Evolutionary conservation across 192 early-diverging fungal genomes (phyloP).

Genomic region (Martensiomyces pterosporus): DNA sequence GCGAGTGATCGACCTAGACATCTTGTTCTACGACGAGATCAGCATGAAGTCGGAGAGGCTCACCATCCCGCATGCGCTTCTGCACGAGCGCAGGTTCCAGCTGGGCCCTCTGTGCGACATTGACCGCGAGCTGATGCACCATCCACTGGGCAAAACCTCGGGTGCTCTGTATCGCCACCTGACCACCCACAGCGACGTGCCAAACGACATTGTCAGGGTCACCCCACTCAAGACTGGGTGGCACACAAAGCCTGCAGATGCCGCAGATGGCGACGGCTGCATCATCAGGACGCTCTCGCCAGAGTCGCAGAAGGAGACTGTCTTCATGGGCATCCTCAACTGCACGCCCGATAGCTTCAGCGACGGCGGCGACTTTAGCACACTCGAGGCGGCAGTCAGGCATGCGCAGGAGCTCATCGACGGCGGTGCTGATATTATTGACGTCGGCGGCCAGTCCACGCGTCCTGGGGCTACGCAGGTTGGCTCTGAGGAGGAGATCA

Average conservation of each 20-base stretch:
- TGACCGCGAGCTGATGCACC: slow-evolving; percentile 83
- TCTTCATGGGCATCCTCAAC: slow-evolving; percentile 96
- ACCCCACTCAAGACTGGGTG: slow-evolving; percentile 35
- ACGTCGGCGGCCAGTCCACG: slow-evolving; percentile 95
- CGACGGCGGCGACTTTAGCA: slow-evolving; percentile 78
- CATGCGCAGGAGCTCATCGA: slow-evolving; percentile 64
- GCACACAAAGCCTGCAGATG: slow-evolving; percentile 14
- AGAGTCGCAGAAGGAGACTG: slow-evolving; percentile 54
- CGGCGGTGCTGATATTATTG: slow-evolving; percentile 86
- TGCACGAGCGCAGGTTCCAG: slow-evolving; percentile 94
- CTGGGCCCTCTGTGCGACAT: slow-evolving; percentile 92
- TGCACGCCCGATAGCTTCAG: slow-evolving; percentile 96
- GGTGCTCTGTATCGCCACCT: slow-evolving; percentile 59
- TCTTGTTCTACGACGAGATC: slow-evolving; percentile 84
- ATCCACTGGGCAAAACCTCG: slow-evolving; percentile 73
- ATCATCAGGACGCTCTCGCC: slow-evolving; percentile 56
- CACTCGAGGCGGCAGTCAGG: slow-evolving; percentile 60
- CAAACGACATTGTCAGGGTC: slow-evolving; percentile 49
- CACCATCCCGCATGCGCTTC: slow-evolving; percentile 82
- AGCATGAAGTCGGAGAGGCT: slow-evolving; percentile 62
- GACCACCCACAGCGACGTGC: slow-evolving; percentile 48
- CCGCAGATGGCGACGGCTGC: slow-evolving; percentile 23
- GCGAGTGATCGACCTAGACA: slow-evolving; percentile 92
- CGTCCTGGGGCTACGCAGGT: slow-evolving; percentile 78
- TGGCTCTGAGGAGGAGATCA: slow-evolving; percentile 69